phyloP scores from a whole-genome alignment of 805 yeast genomes.

The Helenozyma rhizophorensis region DNA sequence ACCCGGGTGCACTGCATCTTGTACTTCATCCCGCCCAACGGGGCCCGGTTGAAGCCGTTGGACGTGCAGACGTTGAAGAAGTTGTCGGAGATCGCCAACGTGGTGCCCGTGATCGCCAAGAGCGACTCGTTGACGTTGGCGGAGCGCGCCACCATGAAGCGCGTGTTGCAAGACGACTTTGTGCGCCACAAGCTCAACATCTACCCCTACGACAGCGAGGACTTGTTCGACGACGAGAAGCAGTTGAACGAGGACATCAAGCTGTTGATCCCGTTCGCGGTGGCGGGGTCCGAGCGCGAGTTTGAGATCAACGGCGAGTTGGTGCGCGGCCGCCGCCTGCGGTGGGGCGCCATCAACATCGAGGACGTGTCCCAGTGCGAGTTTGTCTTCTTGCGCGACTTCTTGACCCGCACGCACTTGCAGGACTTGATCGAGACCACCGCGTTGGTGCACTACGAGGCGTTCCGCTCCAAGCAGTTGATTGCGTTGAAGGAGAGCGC shows the following conservation, averaged over 20 bases:
- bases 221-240: slow-evolving; percentile 64
- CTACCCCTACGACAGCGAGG: slow-evolving; percentile 78
- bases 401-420: slow-evolving; percentile 89
- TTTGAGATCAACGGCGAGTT: slow-evolving; percentile 71
- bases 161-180: slow-evolving; percentile 72
- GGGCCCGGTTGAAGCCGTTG: slow-evolving; percentile 75
- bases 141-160: slow-evolving; percentile 79
- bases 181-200: slow-evolving; percentile 65
- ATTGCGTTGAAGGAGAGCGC: slow-evolving; percentile 91
- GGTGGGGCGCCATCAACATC: slow-evolving; percentile 91
- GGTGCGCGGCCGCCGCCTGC: slow-evolving; percentile 86
- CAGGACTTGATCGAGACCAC: slow-evolving; percentile 96
- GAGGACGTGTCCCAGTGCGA: slow-evolving; percentile 96
- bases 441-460: slow-evolving; percentile 81
- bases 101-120: slow-evolving; percentile 93
- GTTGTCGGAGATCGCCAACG: slow-evolving; percentile 85
- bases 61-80: slow-evolving; percentile 81
- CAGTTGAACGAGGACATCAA: slow-evolving; percentile 73
- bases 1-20: slow-evolving; percentile 91
- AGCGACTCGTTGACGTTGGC: slow-evolving; percentile 83
- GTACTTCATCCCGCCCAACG: slow-evolving; percentile 75
- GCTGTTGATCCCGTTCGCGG: slow-evolving; percentile 83
- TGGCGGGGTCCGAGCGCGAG: slow-evolving; percentile 84
- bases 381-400: slow-evolving; percentile 89
- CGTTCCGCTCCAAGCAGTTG: slow-evolving; percentile 89